A percentile compares a stretch with the other conserved stretches of the same genome.
Evolutionary conservation across 208 protist species (phyloP).

Genomic region (Entamoeba histolytica): DNA sequence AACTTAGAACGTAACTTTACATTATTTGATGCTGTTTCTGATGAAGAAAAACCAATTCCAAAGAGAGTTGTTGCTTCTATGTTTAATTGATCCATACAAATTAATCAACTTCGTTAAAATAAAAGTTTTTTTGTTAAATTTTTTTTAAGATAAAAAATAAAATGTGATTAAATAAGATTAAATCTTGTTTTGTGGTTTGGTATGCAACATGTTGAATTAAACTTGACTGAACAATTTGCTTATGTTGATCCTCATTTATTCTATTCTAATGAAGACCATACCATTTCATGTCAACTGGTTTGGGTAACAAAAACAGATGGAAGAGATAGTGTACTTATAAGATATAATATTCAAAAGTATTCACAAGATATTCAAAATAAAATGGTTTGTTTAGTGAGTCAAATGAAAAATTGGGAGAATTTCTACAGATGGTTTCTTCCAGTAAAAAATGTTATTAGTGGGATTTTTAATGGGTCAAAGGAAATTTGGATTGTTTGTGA

Average conservation of each 20-base stretch:
- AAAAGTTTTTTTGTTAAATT: background rate
- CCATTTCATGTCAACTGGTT: background rate
- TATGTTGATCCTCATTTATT: background rate
- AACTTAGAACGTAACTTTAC: slow-evolving; percentile 69
- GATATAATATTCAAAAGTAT: background rate
- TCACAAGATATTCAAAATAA: background rate
- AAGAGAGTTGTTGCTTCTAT: background rate
- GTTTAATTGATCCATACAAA: background rate
- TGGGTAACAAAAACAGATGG: background rate
- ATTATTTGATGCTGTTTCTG: slow-evolving; percentile 87
- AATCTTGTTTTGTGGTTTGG: background rate
- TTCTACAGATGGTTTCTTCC: background rate
- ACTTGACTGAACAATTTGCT: background rate
- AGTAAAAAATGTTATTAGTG: background rate
- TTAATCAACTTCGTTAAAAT: background rate
- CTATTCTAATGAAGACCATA: background rate
- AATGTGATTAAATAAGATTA: background rate
- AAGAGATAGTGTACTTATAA: background rate
- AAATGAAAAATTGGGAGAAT: background rate
- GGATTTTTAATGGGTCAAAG: background rate
- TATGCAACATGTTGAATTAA: background rate
- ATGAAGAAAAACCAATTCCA: background rate
- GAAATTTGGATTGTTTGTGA: background rate
- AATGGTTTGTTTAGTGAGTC: background rate
- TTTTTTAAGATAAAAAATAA: background rate